Evolutionary conservation across 2,329 filamentous ascomycete genomes (phyloP), one percentile per base, ranked within the genome.

Genomic region (Colletotrichum gigasporum): DNA sequence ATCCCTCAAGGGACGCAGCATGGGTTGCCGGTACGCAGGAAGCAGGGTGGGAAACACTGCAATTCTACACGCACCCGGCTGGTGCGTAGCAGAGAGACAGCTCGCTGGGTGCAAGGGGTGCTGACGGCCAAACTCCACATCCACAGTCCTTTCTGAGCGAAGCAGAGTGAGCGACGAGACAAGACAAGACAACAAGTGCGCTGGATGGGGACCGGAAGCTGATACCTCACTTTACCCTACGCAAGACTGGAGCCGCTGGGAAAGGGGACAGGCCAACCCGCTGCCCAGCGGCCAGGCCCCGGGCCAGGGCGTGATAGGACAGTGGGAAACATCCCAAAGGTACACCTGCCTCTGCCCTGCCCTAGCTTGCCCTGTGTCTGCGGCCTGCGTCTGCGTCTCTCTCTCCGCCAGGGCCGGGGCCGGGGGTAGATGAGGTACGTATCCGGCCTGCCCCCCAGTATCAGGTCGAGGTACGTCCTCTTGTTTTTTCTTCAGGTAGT

Each of bases 281-380:
- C 12, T 6, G 7, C 30, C 30, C 30, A 32, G 6, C 30, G 7
- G 7, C 6, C 22, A 34, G 16, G 37, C 9, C 11, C 44, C 37
- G 48, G 48, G 30, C 54, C 55, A 34, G 35, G 35, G 44, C 52
- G 10, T 55, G 58, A 62, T 26, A 48, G 39, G 41, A 48, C 58
- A 48, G 58, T 41, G 51, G 32, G 51, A 55, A 55, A 48, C 50
- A 47, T 39, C 39, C 39, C 34, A 41, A n/a, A 41, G 41, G 51
- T 48, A 61, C 58, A 35, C 47, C 30, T 35, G 11, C 30, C 28
- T 51, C 32, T 51, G 30, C 35, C 14, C 35, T 39, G 20, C 28
- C n/a, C n/a, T n/a, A n/a, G n/a, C n/a, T n/a, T n/a, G n/a, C n/a
- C n/a, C n/a, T n/a, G n/a, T n/a, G n/a, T n/a, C n/a, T n/a, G n/a